Evolutionary conservation across 805 yeast species (phyloP).

Genomic region (Spathaspora hagerdaliae): DNA sequence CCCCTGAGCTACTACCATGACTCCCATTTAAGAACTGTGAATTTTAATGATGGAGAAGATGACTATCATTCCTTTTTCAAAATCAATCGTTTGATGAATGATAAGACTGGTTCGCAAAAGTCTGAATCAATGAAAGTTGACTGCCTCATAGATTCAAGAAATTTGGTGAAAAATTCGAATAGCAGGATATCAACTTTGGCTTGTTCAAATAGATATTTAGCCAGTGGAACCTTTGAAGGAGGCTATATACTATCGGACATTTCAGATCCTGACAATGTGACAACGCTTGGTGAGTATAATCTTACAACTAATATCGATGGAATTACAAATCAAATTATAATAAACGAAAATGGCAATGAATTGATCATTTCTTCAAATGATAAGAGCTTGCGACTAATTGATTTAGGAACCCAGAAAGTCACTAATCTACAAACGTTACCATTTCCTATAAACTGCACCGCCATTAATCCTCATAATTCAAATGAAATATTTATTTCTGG

Average conservation of each 20-base stretch:
- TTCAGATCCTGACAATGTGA: constrained; percentile 15
- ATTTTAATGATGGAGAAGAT: constrained; percentile 14
- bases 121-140: constrained; percentile 28
- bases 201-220: constrained; percentile 37
- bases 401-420: constrained; percentile 20
- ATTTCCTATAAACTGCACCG: constrained; percentile 49
- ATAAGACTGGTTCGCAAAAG: constrained; percentile 10
- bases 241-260: constrained; percentile 40
- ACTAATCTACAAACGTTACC: constrained; percentile 20
- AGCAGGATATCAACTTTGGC: constrained; percentile 47
- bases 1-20: constrained; percentile 34
- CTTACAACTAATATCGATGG: constrained; percentile 45
- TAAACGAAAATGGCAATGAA: constrained; percentile 25
- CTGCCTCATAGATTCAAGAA: constrained; percentile 35
- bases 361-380: constrained; percentile 52
- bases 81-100: constrained; percentile 31
- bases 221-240: constrained; percentile 55
- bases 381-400: constrained; percentile 36
- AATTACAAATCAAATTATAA: constrained; percentile 47
- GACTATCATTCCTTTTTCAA: constrained; percentile 31
- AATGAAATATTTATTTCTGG: constrained; percentile 47
- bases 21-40: constrained; percentile 23
- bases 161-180: constrained; percentile 21
- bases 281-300: constrained; percentile 27
- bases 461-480: constrained; percentile 35